Evolutionary conservation across 305 asterid species (phyloP).

Genomic region (Ajuga reptans): DNA sequence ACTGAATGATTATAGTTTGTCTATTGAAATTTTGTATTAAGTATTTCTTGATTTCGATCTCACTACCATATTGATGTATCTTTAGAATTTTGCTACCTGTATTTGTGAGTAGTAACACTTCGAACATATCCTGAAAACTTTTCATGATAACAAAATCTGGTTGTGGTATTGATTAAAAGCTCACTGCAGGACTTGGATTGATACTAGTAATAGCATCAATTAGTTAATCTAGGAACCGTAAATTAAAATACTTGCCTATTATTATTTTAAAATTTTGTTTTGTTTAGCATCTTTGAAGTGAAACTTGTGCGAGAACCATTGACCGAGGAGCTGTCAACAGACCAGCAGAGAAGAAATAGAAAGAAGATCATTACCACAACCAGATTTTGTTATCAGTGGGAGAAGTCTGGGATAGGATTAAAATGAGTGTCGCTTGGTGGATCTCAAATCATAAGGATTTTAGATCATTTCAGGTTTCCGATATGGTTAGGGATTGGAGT

Average conservation of each 20-base stretch:
- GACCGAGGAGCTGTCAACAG: not conserved
- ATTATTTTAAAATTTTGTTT: too few relatives aligned
- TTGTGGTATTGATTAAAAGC: not conserved
- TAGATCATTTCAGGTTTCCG: too few relatives aligned
- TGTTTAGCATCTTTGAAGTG: too few relatives aligned
- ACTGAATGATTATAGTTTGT: not conserved
- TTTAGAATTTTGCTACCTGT: too few relatives aligned
- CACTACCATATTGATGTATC: not conserved
- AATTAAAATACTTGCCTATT: not conserved
- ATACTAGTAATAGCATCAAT: not conserved
- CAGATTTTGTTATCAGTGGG: too few relatives aligned
- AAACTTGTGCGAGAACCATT: too few relatives aligned
- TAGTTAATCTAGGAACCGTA: not conserved
- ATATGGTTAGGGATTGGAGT: too few relatives aligned
- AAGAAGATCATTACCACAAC: too few relatives aligned
- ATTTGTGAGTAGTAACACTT: too few relatives aligned
- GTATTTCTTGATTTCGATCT: not conserved
- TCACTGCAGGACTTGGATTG: not conserved
- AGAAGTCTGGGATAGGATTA: too few relatives aligned
- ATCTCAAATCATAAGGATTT: too few relatives aligned
- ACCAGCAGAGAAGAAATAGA: not conserved
- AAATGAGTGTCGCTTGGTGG: too few relatives aligned
- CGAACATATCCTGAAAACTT: not conserved
- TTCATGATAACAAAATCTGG: not conserved
- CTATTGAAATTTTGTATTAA: not conserved